These are phyloP conservation scores for Pseudocercospora fuligena DNA, from an alignment of 2,329 filamentous ascomycete genomes.

Conservation along the genomic window DNA sequence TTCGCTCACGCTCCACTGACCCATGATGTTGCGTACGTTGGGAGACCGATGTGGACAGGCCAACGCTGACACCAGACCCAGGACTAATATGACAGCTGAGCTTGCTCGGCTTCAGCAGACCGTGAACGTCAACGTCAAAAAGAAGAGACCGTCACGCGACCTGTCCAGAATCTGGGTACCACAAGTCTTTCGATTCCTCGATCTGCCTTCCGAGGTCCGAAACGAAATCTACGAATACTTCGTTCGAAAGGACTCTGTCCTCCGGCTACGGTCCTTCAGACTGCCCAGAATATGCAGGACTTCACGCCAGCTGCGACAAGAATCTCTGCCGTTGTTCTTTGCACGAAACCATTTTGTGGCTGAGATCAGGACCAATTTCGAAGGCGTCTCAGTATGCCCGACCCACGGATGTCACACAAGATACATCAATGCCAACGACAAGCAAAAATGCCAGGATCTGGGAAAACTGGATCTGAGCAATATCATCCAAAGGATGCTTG, in stretches of 20 bases:
- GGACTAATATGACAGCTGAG: not conserved
- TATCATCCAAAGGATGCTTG: conserved; percentile 5
- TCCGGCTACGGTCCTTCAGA: conserved; percentile 6
- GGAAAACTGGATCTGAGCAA: conserved; percentile 8
- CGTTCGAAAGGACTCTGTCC: conserved; percentile 4
- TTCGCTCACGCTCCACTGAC: not conserved
- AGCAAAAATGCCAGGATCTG: no score
- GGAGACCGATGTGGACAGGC: no score
- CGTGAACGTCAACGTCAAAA: no score
- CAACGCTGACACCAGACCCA: not conserved
- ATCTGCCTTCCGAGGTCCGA: conserved; percentile 20
- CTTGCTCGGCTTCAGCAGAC: not conserved
- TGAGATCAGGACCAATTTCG: conserved; percentile 17
- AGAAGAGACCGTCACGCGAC: no score
- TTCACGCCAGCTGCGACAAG: conserved; percentile 25
- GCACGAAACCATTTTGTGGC: conserved; percentile 27
- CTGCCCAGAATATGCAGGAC: conserved; percentile 13
- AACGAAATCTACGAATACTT: conserved; percentile 16
- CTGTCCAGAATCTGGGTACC: no score
- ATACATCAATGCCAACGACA: conserved; percentile 12
- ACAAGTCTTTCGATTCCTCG: conserved; percentile 6
- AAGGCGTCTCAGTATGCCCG: conserved; percentile 13
- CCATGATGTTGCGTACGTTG: conserved; percentile 15
- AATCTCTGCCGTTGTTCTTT: conserved; percentile 32
- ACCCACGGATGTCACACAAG: conserved; percentile 12